phyloP scores from a whole-genome alignment of 768 basidiomycete genomes.

The Rhodotorula diobovata region DNA sequence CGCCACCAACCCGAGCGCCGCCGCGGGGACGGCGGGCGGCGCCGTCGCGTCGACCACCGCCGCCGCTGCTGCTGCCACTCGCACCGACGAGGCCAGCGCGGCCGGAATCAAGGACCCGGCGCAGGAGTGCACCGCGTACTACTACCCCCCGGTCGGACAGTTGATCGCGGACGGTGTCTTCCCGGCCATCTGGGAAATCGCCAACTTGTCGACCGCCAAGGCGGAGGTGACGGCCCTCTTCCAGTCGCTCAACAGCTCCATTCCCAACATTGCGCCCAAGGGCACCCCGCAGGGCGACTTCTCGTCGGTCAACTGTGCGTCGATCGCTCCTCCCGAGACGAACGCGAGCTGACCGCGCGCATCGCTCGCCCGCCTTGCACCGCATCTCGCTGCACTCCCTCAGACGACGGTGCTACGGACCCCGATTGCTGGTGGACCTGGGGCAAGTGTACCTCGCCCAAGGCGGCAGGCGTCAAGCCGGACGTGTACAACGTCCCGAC shows the following conservation, averaged over 20 bases:
- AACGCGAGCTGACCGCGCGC: neutral
- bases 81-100: conserved; percentile 28
- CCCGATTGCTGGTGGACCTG: conserved; percentile 28
- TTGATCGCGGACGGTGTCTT: conserved; percentile 17
- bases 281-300: conserved; percentile 47
- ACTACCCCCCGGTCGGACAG: conserved; percentile 26
- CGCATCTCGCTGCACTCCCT: too few relatives aligned
- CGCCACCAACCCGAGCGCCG: neutral
- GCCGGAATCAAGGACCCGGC: conserved; percentile 23
- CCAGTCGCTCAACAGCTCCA: conserved; percentile 41
- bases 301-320: conserved; percentile 28
- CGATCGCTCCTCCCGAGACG: too few relatives aligned
- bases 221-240: conserved; percentile 40
- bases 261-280: conserved; percentile 45
- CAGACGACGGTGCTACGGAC: conserved; percentile 19
- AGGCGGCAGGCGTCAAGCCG: conserved; percentile 38
- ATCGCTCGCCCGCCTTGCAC: neutral
- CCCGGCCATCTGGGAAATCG: conserved; percentile 36
- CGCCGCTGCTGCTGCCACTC: neutral
- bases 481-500: conserved; percentile 41
- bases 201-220: neutral
- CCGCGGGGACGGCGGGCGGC: neutral
- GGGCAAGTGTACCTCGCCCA: conserved; percentile 44
- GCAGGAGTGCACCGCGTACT: conserved; percentile 17
- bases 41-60: neutral